These are phyloP conservation scores for Mortierella sp. DNA, from an alignment of 371 early-diverging fungal genomes.

Conservation along the genomic window DNA sequence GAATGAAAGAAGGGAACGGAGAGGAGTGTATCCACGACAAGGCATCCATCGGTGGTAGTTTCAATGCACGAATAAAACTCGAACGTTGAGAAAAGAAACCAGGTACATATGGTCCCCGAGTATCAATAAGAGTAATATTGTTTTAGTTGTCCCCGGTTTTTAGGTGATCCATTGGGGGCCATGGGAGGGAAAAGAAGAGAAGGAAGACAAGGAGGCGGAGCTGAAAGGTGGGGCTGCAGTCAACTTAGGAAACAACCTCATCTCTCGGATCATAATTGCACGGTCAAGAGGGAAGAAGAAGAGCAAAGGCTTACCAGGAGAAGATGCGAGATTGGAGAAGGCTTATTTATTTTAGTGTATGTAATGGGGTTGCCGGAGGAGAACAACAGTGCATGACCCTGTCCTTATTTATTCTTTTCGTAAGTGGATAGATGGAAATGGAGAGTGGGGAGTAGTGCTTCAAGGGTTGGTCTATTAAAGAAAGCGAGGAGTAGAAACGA, in stretches of 20 bases:
- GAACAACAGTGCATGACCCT: background rate
- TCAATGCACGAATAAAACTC: background rate
- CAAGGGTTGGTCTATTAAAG: background rate
- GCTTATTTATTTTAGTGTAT: background rate
- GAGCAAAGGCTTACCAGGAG: background rate
- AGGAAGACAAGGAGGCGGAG: background rate
- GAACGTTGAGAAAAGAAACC: background rate
- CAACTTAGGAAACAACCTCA: background rate
- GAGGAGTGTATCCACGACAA: background rate
- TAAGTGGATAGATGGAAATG: background rate
- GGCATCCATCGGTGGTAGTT: background rate
- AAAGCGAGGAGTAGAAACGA: no score
- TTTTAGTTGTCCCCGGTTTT: background rate
- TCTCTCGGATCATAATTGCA: background rate
- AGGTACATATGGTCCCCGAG: background rate
- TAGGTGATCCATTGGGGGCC: background rate
- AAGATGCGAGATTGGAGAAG: background rate
- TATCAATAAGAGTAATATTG: background rate
- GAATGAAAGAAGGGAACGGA: background rate
- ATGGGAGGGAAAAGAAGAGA: no score
- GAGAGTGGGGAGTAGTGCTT: background rate
- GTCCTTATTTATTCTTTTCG: background rate
- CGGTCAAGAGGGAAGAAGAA: background rate
- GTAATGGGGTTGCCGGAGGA: background rate
- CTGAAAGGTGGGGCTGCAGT: background rate